Evolutionary conservation across 345 rosid genomes (phyloP), one percentile per base, ranked within the genome.

Genomic region (Moricandia moricandioides): DNA sequence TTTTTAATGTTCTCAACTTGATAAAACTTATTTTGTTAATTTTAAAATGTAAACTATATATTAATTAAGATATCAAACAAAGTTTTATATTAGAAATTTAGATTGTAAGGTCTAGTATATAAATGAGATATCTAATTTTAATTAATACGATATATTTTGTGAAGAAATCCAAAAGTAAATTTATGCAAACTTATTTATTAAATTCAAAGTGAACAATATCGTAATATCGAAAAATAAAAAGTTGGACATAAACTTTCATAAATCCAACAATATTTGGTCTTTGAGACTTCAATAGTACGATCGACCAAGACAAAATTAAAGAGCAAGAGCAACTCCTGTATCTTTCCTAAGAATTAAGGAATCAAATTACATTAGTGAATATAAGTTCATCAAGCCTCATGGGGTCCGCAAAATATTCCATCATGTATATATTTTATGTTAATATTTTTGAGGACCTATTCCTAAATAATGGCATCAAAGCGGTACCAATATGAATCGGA

Each of bases 391-490:
- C 34, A 62, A 17, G 69, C 35, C 60, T 60, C 60, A 21, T 31
- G 52, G 29, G 62, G 62, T 62, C 76, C 75, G 8, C 6, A 62
- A 49, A 60, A 62, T 37, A 62, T 49, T 49, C 61, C 59, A 43
- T 57, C 11, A 7, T 45, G 7, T 2, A 34, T 21, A 58, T 47
- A 47, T 13, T 21, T 21, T 21, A 21, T 21, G 24, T 21, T 21
- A 21, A 21, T 21, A 21, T 21, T 21, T 21, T 21, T 21, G 24
- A 21, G 24, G n/a, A n/a, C n/a, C n/a, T n/a, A 39, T 39, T 4
- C 11, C 11, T 43, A 12, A 10, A 39, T 39, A 11, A 10, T 39
- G 43, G n/a, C n/a, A n/a, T n/a, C n/a, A n/a, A n/a, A n/a, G n/a
- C n/a, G n/a, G 11, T 39, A 39, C 45, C 5, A 12, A 39, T 39